Percentiles rank a stretch among this genome's conserved stretches.
phyloP scores from a whole-genome alignment of 176 grass and related monocot genomes.

The Luzula sylvatica region DNA sequence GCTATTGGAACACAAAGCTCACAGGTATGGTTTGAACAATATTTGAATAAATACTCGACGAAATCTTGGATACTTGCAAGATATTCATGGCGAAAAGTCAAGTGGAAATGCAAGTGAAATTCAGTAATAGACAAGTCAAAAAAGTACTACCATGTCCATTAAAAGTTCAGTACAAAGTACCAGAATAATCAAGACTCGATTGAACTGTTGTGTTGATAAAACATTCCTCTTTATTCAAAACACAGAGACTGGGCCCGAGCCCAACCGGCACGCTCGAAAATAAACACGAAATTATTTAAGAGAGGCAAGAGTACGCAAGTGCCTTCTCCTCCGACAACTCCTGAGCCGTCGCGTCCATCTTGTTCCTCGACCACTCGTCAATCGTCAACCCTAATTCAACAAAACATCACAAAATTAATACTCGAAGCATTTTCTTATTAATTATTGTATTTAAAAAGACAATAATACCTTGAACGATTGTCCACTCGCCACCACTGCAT shows the following conservation, averaged over 20 bases:
- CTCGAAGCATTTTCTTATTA: neutral
- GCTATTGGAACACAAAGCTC: too few species aligned
- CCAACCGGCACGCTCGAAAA: neutral
- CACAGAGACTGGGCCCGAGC: neutral
- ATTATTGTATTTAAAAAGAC: neutral
- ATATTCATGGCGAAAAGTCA: neutral
- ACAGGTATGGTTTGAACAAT: too few species aligned
- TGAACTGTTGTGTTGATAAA: neutral
- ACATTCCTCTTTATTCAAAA: constrained; percentile 15
- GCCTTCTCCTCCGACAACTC: constrained; percentile 88
- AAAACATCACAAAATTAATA: neutral
- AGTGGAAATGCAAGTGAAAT: neutral
- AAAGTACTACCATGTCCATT: constrained; percentile 4
- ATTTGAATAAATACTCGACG: too few species aligned
- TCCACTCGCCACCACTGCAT: constrained; percentile 70
- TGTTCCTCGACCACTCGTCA: constrained; percentile 83
- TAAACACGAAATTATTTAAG: constrained; percentile 23
- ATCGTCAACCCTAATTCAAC: constrained; percentile 53
- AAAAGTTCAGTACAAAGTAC: neutral
- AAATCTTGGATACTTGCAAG: too few species aligned
- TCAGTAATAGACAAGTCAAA: constrained; percentile 7
- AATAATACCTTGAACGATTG: constrained; percentile 61
- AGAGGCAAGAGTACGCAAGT: constrained; percentile 82
- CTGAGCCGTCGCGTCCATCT: constrained; percentile 74
- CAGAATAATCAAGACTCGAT: neutral